Conservation (phyloP, 805 yeast genomes). For the Hanseniaspora singularis region DNA sequence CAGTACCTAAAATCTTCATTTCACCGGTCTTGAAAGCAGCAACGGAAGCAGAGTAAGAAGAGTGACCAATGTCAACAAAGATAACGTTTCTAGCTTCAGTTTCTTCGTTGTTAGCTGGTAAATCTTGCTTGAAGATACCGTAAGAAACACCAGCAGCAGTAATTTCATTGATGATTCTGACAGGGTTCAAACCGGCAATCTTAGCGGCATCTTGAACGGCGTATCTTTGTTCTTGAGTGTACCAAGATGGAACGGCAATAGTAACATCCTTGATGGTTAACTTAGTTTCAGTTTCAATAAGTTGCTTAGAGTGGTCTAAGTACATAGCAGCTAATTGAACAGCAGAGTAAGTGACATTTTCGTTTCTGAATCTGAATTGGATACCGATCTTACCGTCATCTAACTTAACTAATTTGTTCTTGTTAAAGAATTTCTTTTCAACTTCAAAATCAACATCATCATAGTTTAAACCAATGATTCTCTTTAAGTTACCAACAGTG, state of each 20-base stretch:
- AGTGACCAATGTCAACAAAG: slow-evolving; percentile 93
- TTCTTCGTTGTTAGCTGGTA: slow-evolving; percentile 63
- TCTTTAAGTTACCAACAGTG: slow-evolving; percentile 88
- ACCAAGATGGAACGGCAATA: slow-evolving; percentile 94
- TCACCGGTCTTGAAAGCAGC: slow-evolving; percentile 94
- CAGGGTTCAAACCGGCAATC: slow-evolving; percentile 96
- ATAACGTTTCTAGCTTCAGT: slow-evolving; percentile 72
- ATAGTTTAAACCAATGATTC: slow-evolving; percentile 71
- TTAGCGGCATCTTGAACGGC: slow-evolving; percentile 90
- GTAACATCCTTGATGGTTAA: slow-evolving; percentile 70
- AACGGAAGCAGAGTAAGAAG: slow-evolving; percentile 80
- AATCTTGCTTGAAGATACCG: slow-evolving; percentile 95
- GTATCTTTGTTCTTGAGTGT: slow-evolving; percentile 91
- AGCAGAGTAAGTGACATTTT: slow-evolving; percentile 66
- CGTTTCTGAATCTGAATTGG: slow-evolving; percentile 73
- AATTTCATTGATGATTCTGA: slow-evolving; percentile 91
- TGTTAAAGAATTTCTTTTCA: slow-evolving; percentile 63
- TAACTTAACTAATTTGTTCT: slow-evolving; percentile 53
- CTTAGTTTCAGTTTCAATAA: slow-evolving; percentile 71
- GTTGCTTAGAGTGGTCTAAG: slow-evolving; percentile 77
- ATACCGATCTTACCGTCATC: slow-evolving; percentile 68
- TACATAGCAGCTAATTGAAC: slow-evolving; percentile 92
- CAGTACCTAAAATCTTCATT: slow-evolving; percentile 81
- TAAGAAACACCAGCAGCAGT: slow-evolving; percentile 99
- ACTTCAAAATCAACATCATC: slow-evolving; percentile 54